Conservation (phyloP, 1,139 yeast genomes). For the Lodderomyces margitis region DNA sequence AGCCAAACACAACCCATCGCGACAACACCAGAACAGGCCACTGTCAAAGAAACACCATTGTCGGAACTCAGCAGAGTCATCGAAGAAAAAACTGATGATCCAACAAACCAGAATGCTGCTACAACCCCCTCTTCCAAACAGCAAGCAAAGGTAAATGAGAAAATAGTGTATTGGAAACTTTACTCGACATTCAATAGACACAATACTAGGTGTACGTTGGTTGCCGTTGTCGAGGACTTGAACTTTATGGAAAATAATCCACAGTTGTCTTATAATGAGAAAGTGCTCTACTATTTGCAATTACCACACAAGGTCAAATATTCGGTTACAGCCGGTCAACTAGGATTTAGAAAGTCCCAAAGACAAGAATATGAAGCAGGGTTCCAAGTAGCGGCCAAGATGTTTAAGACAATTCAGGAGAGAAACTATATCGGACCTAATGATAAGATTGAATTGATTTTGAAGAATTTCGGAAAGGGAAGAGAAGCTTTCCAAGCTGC, state of each 20-base stretch:
- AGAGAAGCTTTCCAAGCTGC: constrained; percentile 85
- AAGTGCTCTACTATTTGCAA: constrained; percentile 73
- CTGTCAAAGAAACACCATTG: neutral
- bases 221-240: constrained; percentile 67
- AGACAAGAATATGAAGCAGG: constrained; percentile 94
- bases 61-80: neutral
- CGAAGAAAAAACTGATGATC: neutral
- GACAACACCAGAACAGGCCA: constrained; percentile 1
- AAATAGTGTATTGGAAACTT: constrained; percentile 59
- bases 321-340: constrained; percentile 66
- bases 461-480: constrained; percentile 85
- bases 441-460: constrained; percentile 66
- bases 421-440: constrained; percentile 49
- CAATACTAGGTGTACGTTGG: constrained; percentile 76
- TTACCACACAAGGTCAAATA: constrained; percentile 75
- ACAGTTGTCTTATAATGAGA: constrained; percentile 63
- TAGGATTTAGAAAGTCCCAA: constrained; percentile 75
- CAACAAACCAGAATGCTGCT: neutral
- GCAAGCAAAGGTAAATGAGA: constrained; percentile 21
- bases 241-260: constrained; percentile 58
- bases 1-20: constrained; percentile 5
- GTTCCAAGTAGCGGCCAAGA: constrained; percentile 76
- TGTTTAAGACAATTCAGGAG: constrained; percentile 71
- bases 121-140: constrained; percentile 5
- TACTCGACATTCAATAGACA: constrained; percentile 78